Evolutionary conservation across 2,329 filamentous ascomycete species (phyloP).

Genomic region (Chrysoporthe austroafricana): DNA sequence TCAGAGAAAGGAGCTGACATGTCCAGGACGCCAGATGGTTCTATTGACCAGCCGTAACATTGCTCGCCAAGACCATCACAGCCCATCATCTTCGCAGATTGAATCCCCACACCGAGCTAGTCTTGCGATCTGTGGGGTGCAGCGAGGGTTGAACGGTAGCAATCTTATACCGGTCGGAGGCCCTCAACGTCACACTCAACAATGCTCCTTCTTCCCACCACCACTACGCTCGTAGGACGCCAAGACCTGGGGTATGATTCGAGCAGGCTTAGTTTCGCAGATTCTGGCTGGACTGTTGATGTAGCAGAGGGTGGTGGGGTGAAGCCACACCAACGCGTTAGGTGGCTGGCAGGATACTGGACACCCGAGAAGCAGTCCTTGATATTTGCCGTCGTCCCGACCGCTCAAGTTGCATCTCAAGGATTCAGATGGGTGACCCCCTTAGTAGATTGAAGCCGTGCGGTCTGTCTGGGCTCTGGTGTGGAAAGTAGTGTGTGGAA

Average conservation of each 20-base stretch:
- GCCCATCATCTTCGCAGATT: not conserved
- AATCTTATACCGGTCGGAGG: not conserved
- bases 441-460: too few relatives aligned
- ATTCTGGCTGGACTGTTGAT: not conserved
- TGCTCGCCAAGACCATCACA: constrained; percentile 6
- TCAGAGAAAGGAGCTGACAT: too few relatives aligned
- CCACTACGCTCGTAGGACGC: not conserved
- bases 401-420: not conserved
- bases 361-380: not conserved
- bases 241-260: not conserved
- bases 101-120: constrained; percentile 11
- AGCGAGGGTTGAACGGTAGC: not conserved
- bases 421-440: too few relatives aligned
- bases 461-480: too few relatives aligned
- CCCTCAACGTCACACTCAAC: not conserved
- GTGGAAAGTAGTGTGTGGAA: too few relatives aligned
- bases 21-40: not conserved
- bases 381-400: not conserved
- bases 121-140: not conserved
- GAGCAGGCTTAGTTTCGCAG: not conserved
- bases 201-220: not conserved
- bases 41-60: not conserved
- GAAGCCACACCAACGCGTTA: not conserved
- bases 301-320: not conserved
- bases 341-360: not conserved